Evolutionary conservation across 768 basidiomycete species (phyloP), one percentile per base, ranked within the genome.

Genomic region (Suillus subluteus): DNA sequence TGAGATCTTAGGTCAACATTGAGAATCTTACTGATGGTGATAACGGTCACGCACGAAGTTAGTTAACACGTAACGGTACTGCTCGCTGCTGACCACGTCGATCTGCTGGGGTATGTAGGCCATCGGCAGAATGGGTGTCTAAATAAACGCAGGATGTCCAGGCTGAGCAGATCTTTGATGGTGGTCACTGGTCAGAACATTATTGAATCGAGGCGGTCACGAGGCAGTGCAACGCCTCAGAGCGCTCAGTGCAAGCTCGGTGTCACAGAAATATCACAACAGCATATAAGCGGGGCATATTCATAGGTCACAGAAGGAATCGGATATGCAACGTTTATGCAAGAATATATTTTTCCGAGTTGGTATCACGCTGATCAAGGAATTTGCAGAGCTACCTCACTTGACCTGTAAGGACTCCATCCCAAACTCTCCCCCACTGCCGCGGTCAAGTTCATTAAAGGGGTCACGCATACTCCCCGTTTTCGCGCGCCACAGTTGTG

Each of bases 381-480:
- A 23, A 18, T 61, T 30, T 43, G 11, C 40, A 41, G 40, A 21
- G 26, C 18, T 13, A 61, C 58, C 21, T 73, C 58, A 76, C 21
- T 67, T 66, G 56, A 73, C 55, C 8, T 67, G 74, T 59, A 77
- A 55, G 0, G 76, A 71, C 37, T 77, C 76, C 70, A 86, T 72
- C 46, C 85, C 85, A 56, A 86, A 82, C 58, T 85, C 85, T 18
- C 74, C 73, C 13, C 78, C 79, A 44, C 65, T 73, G 2, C 80
- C 79, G n/a, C 80, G 77, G 66, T 79, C 79, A 35, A 77, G 72
- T 40, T 83, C 82, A 69, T 89, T 87, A 74, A 95, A 95, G 9
- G 94, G 94, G 75, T 95, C 92, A 66, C 93, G 82, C 76, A 89
- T 88, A 71, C 92, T 94, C 38, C 93, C 93, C 18, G 91, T 94